A percentile compares a stretch with the other conserved stretches of the same genome.
These are phyloP conservation scores for Nakataea oryzae DNA, from an alignment of 2,329 filamentous ascomycete genomes.

Conservation along the genomic window DNA sequence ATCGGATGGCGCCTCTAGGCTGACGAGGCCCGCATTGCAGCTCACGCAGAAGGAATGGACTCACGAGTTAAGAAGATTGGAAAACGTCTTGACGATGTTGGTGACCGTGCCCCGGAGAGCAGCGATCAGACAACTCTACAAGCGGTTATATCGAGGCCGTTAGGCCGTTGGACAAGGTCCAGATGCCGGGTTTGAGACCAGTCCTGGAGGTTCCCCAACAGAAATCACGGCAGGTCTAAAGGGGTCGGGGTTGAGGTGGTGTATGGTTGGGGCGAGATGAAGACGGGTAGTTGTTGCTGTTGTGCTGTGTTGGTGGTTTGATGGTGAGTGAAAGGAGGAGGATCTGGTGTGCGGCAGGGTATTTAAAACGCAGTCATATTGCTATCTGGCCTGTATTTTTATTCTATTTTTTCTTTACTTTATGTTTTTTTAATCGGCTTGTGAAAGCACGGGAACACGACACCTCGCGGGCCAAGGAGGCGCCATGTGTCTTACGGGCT, in stretches of 20 bases:
- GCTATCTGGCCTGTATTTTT: background rate
- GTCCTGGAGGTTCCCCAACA: background rate
- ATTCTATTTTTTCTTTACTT: background rate
- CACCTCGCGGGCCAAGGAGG: background rate
- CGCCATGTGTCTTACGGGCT: background rate
- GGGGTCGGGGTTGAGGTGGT: background rate
- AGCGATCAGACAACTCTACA: conserved; percentile 1
- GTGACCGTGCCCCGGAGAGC: conserved; percentile 43
- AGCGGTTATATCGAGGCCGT: background rate
- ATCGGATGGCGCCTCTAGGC: background rate
- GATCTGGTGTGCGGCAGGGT: background rate
- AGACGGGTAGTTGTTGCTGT: background rate
- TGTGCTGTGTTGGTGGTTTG: background rate
- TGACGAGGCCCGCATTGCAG: background rate
- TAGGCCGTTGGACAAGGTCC: background rate
- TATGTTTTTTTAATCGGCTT: background rate
- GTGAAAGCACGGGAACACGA: background rate
- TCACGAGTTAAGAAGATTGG: conserved; percentile 95
- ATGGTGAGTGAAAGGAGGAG: background rate
- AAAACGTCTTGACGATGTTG: conserved; percentile 84
- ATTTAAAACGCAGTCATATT: background rate
- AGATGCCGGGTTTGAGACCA: background rate
- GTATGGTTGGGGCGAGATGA: background rate
- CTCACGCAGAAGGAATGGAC: conserved; percentile 19
- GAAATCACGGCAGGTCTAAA: background rate